phyloP scores from a whole-genome alignment of 495 filamentous ascomycete species.

The Filosporella fistucella region DNA sequence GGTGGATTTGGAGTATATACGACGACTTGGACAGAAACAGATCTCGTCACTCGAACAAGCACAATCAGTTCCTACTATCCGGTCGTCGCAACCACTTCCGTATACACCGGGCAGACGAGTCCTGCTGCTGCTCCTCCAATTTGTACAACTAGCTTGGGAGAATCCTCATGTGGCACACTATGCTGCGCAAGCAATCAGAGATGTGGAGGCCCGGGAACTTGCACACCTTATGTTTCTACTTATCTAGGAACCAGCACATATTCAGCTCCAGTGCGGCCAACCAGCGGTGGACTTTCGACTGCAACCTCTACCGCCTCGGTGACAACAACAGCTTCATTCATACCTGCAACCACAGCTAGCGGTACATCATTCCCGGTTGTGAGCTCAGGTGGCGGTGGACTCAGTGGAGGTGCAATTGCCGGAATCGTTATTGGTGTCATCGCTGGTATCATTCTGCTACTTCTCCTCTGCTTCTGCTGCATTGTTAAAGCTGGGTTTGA shows the following conservation, averaged over 20 bases:
- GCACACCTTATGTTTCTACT: slow-evolving; percentile 35
- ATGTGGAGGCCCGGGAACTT: slow-evolving; percentile 50
- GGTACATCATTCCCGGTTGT: slow-evolving; percentile 15
- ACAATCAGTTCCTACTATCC: slow-evolving; percentile 56
- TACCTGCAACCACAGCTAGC: slow-evolving; percentile 15
- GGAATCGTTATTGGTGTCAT: slow-evolving; percentile 89
- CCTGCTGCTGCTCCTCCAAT: slow-evolving; percentile 35
- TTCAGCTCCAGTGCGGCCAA: slow-evolving; percentile 64
- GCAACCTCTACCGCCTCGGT: slow-evolving; percentile 28
- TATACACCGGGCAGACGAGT: slow-evolving; percentile 32
- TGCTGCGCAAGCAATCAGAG: slow-evolving; percentile 73
- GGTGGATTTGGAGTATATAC: slow-evolving; percentile 59
- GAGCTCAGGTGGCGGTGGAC: slow-evolving; percentile 39
- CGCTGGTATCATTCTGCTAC: slow-evolving; percentile 65
- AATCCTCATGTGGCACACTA: slow-evolving; percentile 64
- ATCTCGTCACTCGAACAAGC: slow-evolving; percentile 59
- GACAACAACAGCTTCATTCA: slow-evolving; percentile 22
- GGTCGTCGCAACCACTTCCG: slow-evolving; percentile 35
- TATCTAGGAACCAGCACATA: slow-evolving; percentile 25
- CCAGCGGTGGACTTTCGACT: slow-evolving; percentile 42
- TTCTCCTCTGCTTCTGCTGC: slow-evolving; percentile 71
- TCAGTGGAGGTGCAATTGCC: slow-evolving; percentile 86
- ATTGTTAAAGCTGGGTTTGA: slow-evolving; percentile 64
- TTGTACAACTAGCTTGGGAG: slow-evolving; percentile 50
- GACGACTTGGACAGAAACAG: slow-evolving; percentile 66